Base-by-base conservation (phyloP, 371 early-diverging fungal species). In the Mucor velutinosus region DNA sequence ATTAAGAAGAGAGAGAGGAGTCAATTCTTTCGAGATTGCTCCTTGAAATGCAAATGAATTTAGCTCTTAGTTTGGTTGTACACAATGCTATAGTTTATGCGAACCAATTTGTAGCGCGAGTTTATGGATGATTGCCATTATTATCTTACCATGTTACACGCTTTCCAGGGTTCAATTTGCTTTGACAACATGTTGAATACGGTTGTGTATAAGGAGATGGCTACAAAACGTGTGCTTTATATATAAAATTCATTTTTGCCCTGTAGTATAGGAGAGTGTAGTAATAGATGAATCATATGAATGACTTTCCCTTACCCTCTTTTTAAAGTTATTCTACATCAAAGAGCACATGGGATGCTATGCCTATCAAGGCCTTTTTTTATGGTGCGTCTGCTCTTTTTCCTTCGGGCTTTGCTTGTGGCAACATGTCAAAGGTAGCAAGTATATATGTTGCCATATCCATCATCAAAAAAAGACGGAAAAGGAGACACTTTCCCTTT, bases 361-460 rank as follows among this genome's bases (percentile, higher is more conserved):
- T 12, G 10, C 21, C 51, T 51, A 51, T 1, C 21, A 25, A 10
- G 23, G 4, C 21, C 21, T 51, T 51, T 7, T 14, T 49, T 51
- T 51, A 14, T n/a, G 15, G 49, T 49, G 49, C 21, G 8, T 23
- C 7, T 49, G 10, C n/a, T 23, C 25, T 47, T 47, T 32, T 60
- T 25, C 43, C 11, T 41, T 58, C 21, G 41, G 60, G 23, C 17
- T 25, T 15, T 41, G 11, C 61, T 61, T 61, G 61, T 61, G 61
- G 61, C 61, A 61, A 61, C 30, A 45, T 61, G 61, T 61, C 61
- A 61, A 61, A 61, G 61, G 49, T 47, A 61, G 60, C 60, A 60
- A 60, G 41, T 60, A 4, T 10, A 17, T 60, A 60, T 58, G 59
- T 58, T 58, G 23, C 51, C 51, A 51, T 51, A 25, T 51, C 51